A percentile compares a stretch with the other conserved stretches of the same genome.
These are phyloP conservation scores for Mycocentrospora acerina DNA, from an alignment of 2,329 filamentous ascomycete genomes.

Conservation along the genomic window DNA sequence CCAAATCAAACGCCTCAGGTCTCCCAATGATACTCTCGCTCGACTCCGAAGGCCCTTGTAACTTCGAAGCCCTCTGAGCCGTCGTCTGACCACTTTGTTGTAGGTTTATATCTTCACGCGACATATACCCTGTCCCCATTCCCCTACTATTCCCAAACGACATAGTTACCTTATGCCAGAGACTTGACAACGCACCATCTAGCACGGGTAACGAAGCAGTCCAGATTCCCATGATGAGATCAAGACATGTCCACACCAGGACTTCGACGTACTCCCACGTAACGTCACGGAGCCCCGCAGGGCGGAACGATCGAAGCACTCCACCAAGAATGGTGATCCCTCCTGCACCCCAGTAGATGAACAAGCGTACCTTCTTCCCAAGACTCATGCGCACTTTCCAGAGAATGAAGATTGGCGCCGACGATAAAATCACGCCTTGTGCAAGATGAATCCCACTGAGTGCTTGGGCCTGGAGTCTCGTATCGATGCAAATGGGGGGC, in stretches of 20 bases:
- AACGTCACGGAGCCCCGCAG: neutral
- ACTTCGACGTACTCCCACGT: neutral
- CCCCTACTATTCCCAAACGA: neutral
- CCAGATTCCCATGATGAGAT: neutral
- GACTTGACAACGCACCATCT: neutral
- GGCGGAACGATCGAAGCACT: neutral
- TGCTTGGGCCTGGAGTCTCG: neutral
- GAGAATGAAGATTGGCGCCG: neutral
- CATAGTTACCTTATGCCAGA: neutral
- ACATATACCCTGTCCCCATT: neutral
- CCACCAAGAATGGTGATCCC: neutral
- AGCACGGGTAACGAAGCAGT: neutral
- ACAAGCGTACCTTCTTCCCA: neutral
- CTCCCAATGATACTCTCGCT: slow-evolving; percentile 1
- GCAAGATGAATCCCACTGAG: neutral
- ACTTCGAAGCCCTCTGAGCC: neutral
- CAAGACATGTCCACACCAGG: neutral
- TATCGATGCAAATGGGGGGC: neutral
- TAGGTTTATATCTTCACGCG: neutral
- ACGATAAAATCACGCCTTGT: neutral
- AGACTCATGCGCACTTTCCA: neutral
- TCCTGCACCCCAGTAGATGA: neutral
- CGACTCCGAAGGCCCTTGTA: slow-evolving; percentile 1
- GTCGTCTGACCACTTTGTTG: neutral
- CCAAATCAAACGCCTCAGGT: too few relatives aligned